Base-by-base conservation (phyloP, 2,329 filamentous ascomycete genomes). In the Sclerotinia minor region DNA sequence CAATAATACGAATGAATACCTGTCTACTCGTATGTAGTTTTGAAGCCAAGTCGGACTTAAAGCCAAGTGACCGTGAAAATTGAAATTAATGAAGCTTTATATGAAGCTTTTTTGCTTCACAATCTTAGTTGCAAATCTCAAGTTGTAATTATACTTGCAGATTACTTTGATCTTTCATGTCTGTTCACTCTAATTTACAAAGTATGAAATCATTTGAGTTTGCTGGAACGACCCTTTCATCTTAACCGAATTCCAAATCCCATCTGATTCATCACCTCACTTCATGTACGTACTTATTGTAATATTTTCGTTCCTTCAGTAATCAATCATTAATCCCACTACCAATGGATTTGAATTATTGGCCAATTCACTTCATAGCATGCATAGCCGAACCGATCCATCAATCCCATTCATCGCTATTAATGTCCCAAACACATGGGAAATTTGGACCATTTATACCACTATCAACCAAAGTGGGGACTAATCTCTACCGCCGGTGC, bases 371-470 rank as follows among this genome's bases (percentile, higher is more conserved):
- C 11, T 35, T 17, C 9, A 54, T 21, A 9, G 52, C 21, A 54
- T 32, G 13, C 44, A 38, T 50, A n/a, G 9, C 24, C 11, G 53
- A 55, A 38, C 9, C 29, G 19, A 38, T 19, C 53, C 29, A 55
- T 35, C 45, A n/a, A 63, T 38, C 29, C 47, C 45, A 52, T 50
- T 50, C 41, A 26, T 52, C 59, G 29, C 45, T 63, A 63, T 44
- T 45, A 50, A 38, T n/a, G 45, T 50, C 45, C 45, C 50, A 50
- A 50, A 32, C 59, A 50, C 47, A 50, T 63, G 45, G 32, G 59
- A 63, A 63, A 63, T 63, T 60, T 61, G 59, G 15, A 61, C 45
- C 58, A 61, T 11, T 35, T 35, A 26, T 47, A 60, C 24, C 41
- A 60, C 58, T 38, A 61, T 41, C 59, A n/a, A 41, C 29, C n/a